Evolutionary conservation across 1,284 basidiomycete genomes (phyloP).

Genomic region (Takashimella tepidaria): DNA sequence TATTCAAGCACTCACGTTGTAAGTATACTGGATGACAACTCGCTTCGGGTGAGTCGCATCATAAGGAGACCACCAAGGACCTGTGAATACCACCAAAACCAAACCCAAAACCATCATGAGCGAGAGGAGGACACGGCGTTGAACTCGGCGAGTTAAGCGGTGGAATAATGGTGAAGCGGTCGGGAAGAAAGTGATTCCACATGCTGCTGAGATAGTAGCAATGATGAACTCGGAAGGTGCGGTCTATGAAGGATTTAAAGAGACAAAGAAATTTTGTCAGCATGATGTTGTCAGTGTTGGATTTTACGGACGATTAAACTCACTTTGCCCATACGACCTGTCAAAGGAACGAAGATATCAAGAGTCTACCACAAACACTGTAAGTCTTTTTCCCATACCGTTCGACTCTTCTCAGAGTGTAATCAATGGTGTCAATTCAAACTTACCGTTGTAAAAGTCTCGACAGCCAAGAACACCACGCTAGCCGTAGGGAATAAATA

Average conservation of each 20-base stretch:
- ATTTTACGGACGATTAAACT: not conserved
- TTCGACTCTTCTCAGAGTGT: slow-evolving; percentile 5
- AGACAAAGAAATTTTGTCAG: no score
- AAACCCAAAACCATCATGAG: slow-evolving; percentile 52
- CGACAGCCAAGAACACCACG: slow-evolving; percentile 63
- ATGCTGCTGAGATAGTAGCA: slow-evolving; percentile 63
- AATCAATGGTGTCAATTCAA: not conserved
- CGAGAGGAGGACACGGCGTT: slow-evolving; percentile 52
- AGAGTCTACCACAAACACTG: no score
- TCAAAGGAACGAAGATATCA: slow-evolving; percentile 88
- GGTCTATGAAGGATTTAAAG: not conserved
- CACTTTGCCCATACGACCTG: slow-evolving; percentile 59
- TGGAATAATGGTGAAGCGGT: slow-evolving; percentile 61
- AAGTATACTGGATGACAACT: slow-evolving; percentile 75
- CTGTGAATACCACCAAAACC: slow-evolving; percentile 59
- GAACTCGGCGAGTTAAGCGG: slow-evolving; percentile 57
- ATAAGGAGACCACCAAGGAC: slow-evolving; percentile 60
- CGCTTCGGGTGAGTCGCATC: slow-evolving; percentile 84
- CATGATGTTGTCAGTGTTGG: not conserved
- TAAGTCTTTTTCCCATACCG: no score
- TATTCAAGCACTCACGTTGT: slow-evolving; percentile 61
- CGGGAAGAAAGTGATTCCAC: slow-evolving; percentile 59
- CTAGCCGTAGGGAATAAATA: slow-evolving; percentile 63
- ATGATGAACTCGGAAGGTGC: slow-evolving; percentile 87
- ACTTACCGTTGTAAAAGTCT: slow-evolving; percentile 62